phyloP scores from a whole-genome alignment of 148 eudicot genomes.

The Pharnaceum exiguum region DNA sequence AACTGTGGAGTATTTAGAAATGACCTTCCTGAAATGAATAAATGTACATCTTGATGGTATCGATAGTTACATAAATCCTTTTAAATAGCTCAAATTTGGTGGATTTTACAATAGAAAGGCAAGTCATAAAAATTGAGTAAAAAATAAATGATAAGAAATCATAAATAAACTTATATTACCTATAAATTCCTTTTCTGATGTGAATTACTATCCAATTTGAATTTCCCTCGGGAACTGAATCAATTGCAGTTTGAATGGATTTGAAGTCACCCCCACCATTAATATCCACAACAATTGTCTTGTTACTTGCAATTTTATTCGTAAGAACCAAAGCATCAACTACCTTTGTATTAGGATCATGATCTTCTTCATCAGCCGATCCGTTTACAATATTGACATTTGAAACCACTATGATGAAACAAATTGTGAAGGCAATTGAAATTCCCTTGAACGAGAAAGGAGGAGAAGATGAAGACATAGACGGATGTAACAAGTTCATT shows the following conservation, averaged over 20 bases:
- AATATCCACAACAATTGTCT: slow-evolving; percentile 52
- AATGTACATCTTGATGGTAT: too few relatives aligned
- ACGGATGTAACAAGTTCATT: slow-evolving; percentile 2
- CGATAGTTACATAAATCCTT: too few relatives aligned
- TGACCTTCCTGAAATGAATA: too few relatives aligned
- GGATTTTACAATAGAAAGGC: background rate
- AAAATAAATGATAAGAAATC: background rate
- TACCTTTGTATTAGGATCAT: background rate
- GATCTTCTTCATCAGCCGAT: slow-evolving; percentile 4
- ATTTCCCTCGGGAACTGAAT: slow-evolving; percentile 70
- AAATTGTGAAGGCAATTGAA: slow-evolving; percentile 15
- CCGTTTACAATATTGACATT: slow-evolving; percentile 25
- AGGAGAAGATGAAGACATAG: background rate
- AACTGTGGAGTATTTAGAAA: too few relatives aligned
- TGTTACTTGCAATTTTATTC: slow-evolving; percentile 31
- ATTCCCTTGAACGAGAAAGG: slow-evolving; percentile 11
- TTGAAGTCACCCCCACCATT: slow-evolving; percentile 60
- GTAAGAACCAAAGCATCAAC: slow-evolving; percentile 43
- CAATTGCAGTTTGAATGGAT: slow-evolving; percentile 71
- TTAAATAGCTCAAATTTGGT: too few relatives aligned
- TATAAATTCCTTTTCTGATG: slow-evolving; percentile 64
- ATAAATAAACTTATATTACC: slow-evolving; percentile 21
- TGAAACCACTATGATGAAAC: background rate
- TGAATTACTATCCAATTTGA: slow-evolving; percentile 68
- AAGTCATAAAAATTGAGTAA: too few relatives aligned